Evolutionary conservation across 176 grass and related monocot genomes (phyloP).

Genomic region (Puccinellia tenuiflora): DNA sequence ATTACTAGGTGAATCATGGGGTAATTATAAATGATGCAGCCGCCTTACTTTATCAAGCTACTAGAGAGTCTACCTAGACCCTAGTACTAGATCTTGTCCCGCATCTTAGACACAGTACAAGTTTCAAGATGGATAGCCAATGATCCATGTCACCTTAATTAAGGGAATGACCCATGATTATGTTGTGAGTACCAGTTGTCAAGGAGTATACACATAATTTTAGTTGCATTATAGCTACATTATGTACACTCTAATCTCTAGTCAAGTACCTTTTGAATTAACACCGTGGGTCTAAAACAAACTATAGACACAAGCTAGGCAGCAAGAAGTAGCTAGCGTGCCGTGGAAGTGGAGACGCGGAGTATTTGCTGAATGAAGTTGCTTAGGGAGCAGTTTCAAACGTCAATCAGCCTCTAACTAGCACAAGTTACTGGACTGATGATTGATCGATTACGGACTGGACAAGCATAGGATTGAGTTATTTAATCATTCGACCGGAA

Average conservation of each 20-base stretch:
- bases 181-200: too few relatives aligned
- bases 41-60: conserved; percentile 40
- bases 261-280: neutral
- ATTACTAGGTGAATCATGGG: conserved; percentile 15
- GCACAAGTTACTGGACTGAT: neutral
- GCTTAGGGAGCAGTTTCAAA: neutral
- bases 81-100: conserved; percentile 27
- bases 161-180: conserved; percentile 30
- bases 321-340: neutral
- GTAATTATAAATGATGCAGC: conserved; percentile 1
- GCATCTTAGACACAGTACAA: conserved; percentile 34
- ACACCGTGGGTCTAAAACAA: neutral
- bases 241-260: neutral
- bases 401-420: neutral
- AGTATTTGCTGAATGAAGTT: neutral
- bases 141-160: conserved; percentile 41
- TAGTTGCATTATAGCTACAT: neutral
- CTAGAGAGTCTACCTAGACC: conserved; percentile 36
- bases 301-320: neutral
- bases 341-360: neutral
- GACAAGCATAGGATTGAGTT: neutral
- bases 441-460: neutral
- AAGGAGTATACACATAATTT: too few relatives aligned
- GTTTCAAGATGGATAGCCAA: conserved; percentile 40
- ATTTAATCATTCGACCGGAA: neutral